Conservation (phyloP, 2,329 filamentous ascomycete species). For the Fusarium haematococcum region DNA sequence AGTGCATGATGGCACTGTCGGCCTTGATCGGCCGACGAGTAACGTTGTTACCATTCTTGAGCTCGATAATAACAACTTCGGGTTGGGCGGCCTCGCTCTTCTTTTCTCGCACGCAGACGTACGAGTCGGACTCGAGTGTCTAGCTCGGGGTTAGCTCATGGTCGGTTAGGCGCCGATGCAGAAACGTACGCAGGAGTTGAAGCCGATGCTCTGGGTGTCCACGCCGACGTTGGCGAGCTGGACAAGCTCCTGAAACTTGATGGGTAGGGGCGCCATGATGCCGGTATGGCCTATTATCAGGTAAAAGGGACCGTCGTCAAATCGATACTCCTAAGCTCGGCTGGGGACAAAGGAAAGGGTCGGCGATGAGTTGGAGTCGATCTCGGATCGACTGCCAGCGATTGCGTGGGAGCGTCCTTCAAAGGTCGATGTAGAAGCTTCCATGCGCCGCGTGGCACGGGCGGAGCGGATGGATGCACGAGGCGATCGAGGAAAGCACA, state of each 20-base stretch:
- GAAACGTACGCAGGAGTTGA: slow-evolving; percentile 80
- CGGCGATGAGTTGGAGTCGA: slow-evolving; percentile 31
- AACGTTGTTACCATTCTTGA: slow-evolving; percentile 97
- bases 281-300: slow-evolving; percentile 47
- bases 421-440: slow-evolving; percentile 49
- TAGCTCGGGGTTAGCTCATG: slow-evolving; percentile 53
- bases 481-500: slow-evolving; percentile 25
- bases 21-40: slow-evolving; percentile 96
- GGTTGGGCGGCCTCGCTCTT: slow-evolving; percentile 85
- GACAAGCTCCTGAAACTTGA: slow-evolving; percentile 93
- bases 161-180: slow-evolving; percentile 21
- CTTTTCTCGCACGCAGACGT: slow-evolving; percentile 96
- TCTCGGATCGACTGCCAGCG: slow-evolving; percentile 41
- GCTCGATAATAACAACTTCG: slow-evolving; percentile 96
- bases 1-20: slow-evolving; percentile 99
- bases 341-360: slow-evolving; percentile 19
- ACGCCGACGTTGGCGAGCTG: slow-evolving; percentile 68
- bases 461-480: slow-evolving; percentile 19
- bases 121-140: slow-evolving; percentile 98
- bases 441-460: slow-evolving; percentile 53
- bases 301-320: slow-evolving; percentile 38
- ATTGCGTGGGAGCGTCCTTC: slow-evolving; percentile 41
- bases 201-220: slow-evolving; percentile 71
- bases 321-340: slow-evolving; percentile 41
- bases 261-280: slow-evolving; percentile 79